These are phyloP conservation scores for Botrytis squamosa DNA, from an alignment of 2,329 filamentous ascomycete species.

Conservation along the genomic window DNA sequence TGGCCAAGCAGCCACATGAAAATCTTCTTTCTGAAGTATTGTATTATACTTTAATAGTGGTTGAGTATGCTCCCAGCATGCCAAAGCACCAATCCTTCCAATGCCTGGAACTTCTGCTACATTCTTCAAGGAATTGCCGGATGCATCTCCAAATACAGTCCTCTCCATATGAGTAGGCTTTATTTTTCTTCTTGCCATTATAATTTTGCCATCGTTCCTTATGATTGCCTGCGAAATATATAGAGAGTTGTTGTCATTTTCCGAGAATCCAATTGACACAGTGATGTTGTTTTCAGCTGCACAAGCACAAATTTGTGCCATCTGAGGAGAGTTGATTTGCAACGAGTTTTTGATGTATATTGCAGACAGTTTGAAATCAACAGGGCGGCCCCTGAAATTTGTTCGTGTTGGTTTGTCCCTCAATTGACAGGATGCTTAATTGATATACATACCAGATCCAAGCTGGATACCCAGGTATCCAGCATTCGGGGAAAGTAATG, in stretches of 20 bases:
- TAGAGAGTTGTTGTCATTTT: constrained; percentile 45
- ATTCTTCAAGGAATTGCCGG: constrained; percentile 52
- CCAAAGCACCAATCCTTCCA: constrained; percentile 51
- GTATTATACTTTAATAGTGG: constrained; percentile 53
- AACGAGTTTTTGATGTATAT: constrained; percentile 37
- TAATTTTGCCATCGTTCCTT: constrained; percentile 43
- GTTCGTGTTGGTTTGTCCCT: background rate
- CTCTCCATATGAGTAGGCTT: constrained; percentile 46
- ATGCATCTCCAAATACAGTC: constrained; percentile 53
- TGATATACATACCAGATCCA: constrained; percentile 10
- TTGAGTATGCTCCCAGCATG: constrained; percentile 53
- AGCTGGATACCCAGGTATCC: constrained; percentile 32
- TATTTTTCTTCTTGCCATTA: constrained; percentile 48
- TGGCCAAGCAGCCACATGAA: constrained; percentile 56
- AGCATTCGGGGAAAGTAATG: constrained; percentile 54
- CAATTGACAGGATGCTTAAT: background rate
- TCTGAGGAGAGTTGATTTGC: constrained; percentile 42
- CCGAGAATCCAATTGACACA: constrained; percentile 49
- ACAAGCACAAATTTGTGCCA: constrained; percentile 45
- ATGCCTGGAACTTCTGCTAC: constrained; percentile 49
- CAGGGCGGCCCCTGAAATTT: background rate
- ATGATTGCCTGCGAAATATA: constrained; percentile 53
- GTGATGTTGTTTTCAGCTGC: constrained; percentile 47
- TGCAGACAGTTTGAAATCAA: constrained; percentile 1
- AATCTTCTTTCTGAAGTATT: constrained; percentile 48